A percentile compares a stretch with the other conserved stretches of the same genome.
Evolutionary conservation across 176 grass and related monocot species (phyloP).

Genomic region (Juncus inflexus): DNA sequence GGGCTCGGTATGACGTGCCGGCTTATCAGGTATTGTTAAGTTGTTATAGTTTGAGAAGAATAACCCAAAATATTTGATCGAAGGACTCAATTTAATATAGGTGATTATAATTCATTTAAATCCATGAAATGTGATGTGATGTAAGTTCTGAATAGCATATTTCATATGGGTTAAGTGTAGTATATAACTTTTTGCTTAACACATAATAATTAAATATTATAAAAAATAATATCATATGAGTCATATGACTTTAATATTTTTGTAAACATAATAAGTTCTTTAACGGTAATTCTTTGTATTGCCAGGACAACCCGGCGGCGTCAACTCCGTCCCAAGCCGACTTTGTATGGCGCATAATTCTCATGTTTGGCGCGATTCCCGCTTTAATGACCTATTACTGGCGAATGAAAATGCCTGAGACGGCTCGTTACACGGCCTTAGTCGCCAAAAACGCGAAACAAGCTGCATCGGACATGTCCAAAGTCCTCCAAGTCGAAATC

Average conservation of each 20-base stretch:
- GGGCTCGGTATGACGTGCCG: conserved; percentile 19
- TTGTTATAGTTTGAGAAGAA: not conserved
- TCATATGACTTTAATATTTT: no score
- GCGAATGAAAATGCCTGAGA: conserved; percentile 60
- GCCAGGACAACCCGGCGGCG: not conserved
- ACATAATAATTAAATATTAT: no score
- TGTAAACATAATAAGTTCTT: no score
- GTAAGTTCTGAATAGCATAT: no score
- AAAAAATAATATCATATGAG: no score
- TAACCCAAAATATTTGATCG: no score
- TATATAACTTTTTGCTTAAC: no score
- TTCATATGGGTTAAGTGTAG: no score
- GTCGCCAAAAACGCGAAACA: conserved; percentile 61
- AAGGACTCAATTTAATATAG: no score
- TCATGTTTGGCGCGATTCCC: conserved; percentile 74
- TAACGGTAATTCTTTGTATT: not conserved
- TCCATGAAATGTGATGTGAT: no score
- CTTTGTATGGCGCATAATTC: conserved; percentile 62
- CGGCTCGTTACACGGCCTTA: conserved; percentile 39
- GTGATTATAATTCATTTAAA: no score
- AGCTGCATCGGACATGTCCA: conserved; percentile 58
- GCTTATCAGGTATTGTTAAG: conserved; percentile 27
- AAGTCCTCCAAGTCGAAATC: conserved; percentile 53
- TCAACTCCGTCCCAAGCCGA: conserved; percentile 59
- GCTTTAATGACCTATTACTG: conserved; percentile 64